Evolutionary conservation across 1,284 basidiomycete genomes (phyloP), one percentile per base, ranked within the genome.

Genomic region (Sphagnurus paluster): DNA sequence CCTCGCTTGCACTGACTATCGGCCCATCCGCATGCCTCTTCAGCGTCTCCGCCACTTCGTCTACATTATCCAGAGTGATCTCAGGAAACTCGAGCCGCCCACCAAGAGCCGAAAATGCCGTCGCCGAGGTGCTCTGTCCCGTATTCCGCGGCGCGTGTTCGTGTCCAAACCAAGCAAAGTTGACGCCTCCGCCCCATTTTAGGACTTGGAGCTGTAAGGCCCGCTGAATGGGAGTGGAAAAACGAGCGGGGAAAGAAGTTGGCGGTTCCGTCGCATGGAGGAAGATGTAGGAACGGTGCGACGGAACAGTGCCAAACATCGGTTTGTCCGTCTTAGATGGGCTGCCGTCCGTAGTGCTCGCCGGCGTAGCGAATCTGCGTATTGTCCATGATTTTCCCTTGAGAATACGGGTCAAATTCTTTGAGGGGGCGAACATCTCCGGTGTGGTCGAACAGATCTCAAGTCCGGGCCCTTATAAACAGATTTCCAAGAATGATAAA

Each of bases 241-340:
- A 57, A n/a, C 69, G 72, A 17, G 74, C 56, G 1, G 82, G 76
- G 52, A 80, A 84, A 4, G 60, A 47, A 1, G 68, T 57, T 1
- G 82, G 81, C 7, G 79, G 72, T 5, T 67, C 57, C 3, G 63
- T 59, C 1, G 79, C 68, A 56, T 82, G 78, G 5, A 87, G 67
- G 40, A 87, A 69, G 39, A 84, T 69, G 55, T 80, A 82, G 50
- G 70, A 71, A n/a, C 59, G 58, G 55, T 87, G 84, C 2, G 65
- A 60, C 5, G 76, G 67, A 5, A 68, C 76, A 0, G 80, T 82
- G 19, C 68, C 71, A 19, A 61, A 58, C 7, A 68, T 51, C 13
- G 55, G 57, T 14, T 59, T 58, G 32, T 57, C 50, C 5, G 34
- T 11, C 11, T 26, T 35, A 19, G 14, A 19, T 6, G 43, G 11